These are phyloP conservation scores for Daucus carota DNA, from an alignment of 129 eudicot species.

Conservation along the genomic window DH1_v3.0 NC_030384.2:38424001-38424500, in stretches of 20 bases:
- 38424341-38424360: background rate
- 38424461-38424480: constrained; percentile 98
- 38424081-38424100: background rate
- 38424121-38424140: background rate
- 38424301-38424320: constrained; percentile 39
- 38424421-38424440: constrained; percentile 86
- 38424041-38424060: constrained; percentile 94
- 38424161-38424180: background rate
- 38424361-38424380: background rate
- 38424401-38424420: constrained; percentile 66
- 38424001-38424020: constrained; percentile 73
- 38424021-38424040: constrained; percentile 92
- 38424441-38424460: constrained; percentile 91
- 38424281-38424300: constrained; percentile 78
- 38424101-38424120: background rate
- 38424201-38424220: constrained; percentile 64
- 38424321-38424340: background rate
- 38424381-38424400: background rate
- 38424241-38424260: constrained; percentile 92
- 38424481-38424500: constrained; percentile 59
- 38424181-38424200: background rate
- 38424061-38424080: constrained; percentile 75
- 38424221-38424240: constrained; percentile 98
- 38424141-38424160: background rate
- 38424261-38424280: constrained; percentile 77